Evolutionary conservation across 2,329 filamentous ascomycete species (phyloP), one percentile per base, ranked within the genome.

Genomic region (Trichophaea hybrida): DNA sequence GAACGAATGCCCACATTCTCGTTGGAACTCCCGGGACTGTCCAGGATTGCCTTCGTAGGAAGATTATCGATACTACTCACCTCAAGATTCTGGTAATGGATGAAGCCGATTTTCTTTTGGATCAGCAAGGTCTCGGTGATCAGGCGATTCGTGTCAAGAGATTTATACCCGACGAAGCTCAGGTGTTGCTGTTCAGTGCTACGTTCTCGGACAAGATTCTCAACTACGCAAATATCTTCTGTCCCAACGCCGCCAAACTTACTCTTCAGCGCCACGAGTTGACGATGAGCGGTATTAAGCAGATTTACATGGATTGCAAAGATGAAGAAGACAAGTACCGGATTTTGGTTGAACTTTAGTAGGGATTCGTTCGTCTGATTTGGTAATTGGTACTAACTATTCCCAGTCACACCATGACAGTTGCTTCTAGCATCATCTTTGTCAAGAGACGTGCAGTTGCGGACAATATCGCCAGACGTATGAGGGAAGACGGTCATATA

Each of bases 101-200:
- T 70, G 93, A 98, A 75, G 93, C 93, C 58, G 93, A 98, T 75
- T 97, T 95, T 75, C 98, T 98, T 93, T 76, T 98, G 62, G 93
- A 97, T 70, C 84, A 91, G 73, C 88, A 95, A 74, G 91, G 93
- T 57, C 77, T 98, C 59, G 93, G 91, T 55, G 93, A 97, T 61
- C 93, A 97, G 74, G 97, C 90, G 73, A 80, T 89, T 68, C 83
- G 90, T 66, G 87, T 95, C 68, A 95, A 93, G 64, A 93, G 85
- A 10, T 76, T 87, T 70, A 77, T 96, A 1, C 88, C 86, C 0
- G 79, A 77, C 61, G 75, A 75, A 6, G 79, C 87, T n/a, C 93
- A 98, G 73, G 84, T 91, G 40, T 84, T 97, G 4, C 80, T 98
- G 1, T 98, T 97, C 74, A 97, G 91, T 2, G 93, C 93, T 37